These are phyloP conservation scores for Saturnispora diversa DNA, from an alignment of 805 yeast genomes.

Conservation along the genomic window DNA sequence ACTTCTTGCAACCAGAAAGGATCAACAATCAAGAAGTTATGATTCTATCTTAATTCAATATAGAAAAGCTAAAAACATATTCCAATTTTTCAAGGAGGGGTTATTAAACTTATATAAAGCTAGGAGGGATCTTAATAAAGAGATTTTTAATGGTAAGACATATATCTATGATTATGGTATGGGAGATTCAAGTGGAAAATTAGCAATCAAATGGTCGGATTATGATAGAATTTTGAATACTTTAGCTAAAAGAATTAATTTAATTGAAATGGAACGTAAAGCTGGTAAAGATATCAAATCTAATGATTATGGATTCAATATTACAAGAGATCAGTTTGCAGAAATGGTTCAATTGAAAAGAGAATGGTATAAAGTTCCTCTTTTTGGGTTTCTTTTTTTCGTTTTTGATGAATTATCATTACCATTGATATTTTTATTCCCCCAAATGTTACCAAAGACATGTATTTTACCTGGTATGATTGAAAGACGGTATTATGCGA, in stretches of 20 bases:
- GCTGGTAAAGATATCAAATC: conserved; percentile 9
- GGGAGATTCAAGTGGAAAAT: conserved; percentile 19
- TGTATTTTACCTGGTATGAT: conserved; percentile 42
- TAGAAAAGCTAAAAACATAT: conserved; percentile 19
- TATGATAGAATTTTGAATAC: conserved; percentile 20
- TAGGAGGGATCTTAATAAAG: conserved; percentile 23
- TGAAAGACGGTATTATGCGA: conserved; percentile 5
- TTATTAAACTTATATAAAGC: conserved; percentile 48
- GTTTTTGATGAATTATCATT: conserved; percentile 53
- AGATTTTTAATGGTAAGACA: conserved; percentile 23
- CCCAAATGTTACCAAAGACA: conserved; percentile 53
- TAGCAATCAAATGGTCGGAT: conserved; percentile 14
- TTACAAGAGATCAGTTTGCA: conserved; percentile 40
- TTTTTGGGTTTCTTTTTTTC: conserved; percentile 48
- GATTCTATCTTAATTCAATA: conserved; percentile 14
- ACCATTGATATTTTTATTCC: conserved; percentile 41
- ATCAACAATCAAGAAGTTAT: conserved; percentile 1
- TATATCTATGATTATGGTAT: conserved; percentile 25
- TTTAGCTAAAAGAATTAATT: conserved; percentile 21
- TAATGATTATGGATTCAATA: conserved; percentile 14
- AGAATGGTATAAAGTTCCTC: conserved; percentile 47
- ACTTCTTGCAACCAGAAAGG: conserved; percentile 10
- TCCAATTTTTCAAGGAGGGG: conserved; percentile 52
- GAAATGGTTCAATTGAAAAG: conserved; percentile 40
- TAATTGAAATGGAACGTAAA: conserved; percentile 20